phyloP scores from a whole-genome alignment of 164 flowering plant species.

The Macadamia integrifolia region DNA sequence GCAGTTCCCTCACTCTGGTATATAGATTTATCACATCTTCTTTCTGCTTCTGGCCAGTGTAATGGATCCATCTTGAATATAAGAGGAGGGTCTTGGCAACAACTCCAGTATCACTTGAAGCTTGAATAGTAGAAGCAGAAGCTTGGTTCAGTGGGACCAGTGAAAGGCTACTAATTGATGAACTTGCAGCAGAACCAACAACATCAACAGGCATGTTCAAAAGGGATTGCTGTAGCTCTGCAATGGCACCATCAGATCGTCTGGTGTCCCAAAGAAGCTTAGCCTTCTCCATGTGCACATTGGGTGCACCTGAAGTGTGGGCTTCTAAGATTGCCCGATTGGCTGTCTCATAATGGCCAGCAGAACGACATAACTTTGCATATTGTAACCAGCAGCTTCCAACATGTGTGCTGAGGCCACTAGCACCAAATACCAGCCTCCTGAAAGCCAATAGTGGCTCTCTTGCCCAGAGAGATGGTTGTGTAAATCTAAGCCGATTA shows the following conservation, averaged over 20 bases:
- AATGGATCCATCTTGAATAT: conserved; percentile 95
- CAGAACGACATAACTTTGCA: conserved; percentile 93
- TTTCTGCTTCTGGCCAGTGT: conserved; percentile 96
- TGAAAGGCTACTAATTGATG: conserved; percentile 77
- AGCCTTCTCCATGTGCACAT: conserved; percentile 92
- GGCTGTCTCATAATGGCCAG: conserved; percentile 98
- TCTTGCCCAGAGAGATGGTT: conserved; percentile 94
- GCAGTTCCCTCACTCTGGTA: conserved; percentile 84
- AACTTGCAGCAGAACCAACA: conserved; percentile 70
- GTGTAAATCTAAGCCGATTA: conserved; percentile 73
- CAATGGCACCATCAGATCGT: conserved; percentile 87
- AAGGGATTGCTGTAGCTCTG: conserved; percentile 81
- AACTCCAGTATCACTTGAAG: conserved; percentile 56
- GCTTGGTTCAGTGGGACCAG: conserved; percentile 55
- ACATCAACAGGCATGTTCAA: conserved; percentile 84
- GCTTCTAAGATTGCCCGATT: conserved; percentile 92
- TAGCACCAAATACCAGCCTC: conserved; percentile 81
- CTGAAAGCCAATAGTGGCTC: conserved; percentile 92
- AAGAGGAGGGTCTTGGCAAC: conserved; percentile 85
- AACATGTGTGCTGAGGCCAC: conserved; percentile 71
- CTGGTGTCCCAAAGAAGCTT: conserved; percentile 92
- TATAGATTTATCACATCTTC: conserved; percentile 90
- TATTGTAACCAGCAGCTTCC: conserved; percentile 97
- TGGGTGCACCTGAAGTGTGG: conserved; percentile 75
- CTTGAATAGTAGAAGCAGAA: conserved; percentile 38